A percentile compares a stretch with the other conserved stretches of the same genome.
Conservation (phyloP, 805 yeast genomes). For the Wickerhamiella parazyma region DNA sequence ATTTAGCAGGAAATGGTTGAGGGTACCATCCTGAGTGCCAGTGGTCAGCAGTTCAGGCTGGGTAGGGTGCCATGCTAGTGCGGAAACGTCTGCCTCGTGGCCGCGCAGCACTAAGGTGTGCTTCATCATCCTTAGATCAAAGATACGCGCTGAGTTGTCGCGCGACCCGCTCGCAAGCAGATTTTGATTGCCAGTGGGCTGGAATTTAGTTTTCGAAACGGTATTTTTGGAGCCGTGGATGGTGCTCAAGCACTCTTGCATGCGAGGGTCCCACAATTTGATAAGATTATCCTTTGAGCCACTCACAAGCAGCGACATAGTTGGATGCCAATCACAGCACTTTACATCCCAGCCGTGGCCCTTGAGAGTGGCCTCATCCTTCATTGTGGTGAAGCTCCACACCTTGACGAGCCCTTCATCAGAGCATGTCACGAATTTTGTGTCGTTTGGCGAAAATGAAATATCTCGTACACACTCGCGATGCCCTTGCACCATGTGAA, state of each 20-base stretch:
- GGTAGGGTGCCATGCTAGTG: constrained; percentile 86
- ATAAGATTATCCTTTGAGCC: constrained; percentile 93
- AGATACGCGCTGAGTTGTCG: constrained; percentile 76
- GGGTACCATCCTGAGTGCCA: constrained; percentile 81
- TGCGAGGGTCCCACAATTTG: constrained; percentile 93
- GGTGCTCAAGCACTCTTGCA: constrained; percentile 53
- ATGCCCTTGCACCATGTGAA: constrained; percentile 60
- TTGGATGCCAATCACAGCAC: constrained; percentile 93
- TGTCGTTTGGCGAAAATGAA: constrained; percentile 79
- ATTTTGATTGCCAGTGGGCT: constrained; percentile 60
- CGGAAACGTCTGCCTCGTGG: constrained; percentile 69
- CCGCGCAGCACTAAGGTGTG: constrained; percentile 62
- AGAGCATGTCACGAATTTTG: constrained; percentile 84
- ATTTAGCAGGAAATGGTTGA: constrained; percentile 62
- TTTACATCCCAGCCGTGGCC: constrained; percentile 99
- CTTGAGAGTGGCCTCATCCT: constrained; percentile 64
- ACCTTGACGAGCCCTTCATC: constrained; percentile 85
- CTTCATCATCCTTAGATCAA: constrained; percentile 77
- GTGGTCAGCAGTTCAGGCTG: constrained; percentile 68
- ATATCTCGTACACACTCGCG: constrained; percentile 75
- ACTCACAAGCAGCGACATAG: constrained; percentile 68
- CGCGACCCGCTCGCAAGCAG: constrained; percentile 76
- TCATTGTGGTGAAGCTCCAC: constrained; percentile 80
- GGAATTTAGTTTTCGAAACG: constrained; percentile 73
- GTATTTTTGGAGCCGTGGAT: constrained; percentile 90